Evolutionary conservation across 139 green algal genomes (phyloP).

Genomic region (Volvox reticuliferus): DNA sequence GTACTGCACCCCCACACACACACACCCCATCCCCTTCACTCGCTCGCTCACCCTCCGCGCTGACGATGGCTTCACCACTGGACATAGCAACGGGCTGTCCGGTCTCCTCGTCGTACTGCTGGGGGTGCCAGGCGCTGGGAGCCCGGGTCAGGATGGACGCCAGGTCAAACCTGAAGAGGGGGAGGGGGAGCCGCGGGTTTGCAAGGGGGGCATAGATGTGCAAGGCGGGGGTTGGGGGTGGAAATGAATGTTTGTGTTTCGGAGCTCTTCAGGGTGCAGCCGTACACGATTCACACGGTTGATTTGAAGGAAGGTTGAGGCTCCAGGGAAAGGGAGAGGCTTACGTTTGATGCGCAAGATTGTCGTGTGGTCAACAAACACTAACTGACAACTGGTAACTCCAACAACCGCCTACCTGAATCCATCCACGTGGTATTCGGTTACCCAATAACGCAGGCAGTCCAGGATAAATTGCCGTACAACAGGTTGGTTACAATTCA

Average conservation of each 20-base stretch:
- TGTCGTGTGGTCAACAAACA: too few relatives aligned
- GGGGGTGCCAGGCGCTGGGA: slow-evolving; percentile 82
- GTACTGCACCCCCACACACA: background rate
- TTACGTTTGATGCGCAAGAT: too few relatives aligned
- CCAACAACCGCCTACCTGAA: slow-evolving; percentile 71
- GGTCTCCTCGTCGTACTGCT: slow-evolving; percentile 45
- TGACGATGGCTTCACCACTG: slow-evolving; percentile 11
- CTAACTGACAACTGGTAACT: background rate
- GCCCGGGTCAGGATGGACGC: slow-evolving; percentile 96
- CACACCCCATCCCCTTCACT: too few relatives aligned
- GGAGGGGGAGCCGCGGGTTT: background rate
- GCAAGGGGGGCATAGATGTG: background rate
- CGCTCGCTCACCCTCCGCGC: slow-evolving; percentile 16
- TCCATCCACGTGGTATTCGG: slow-evolving; percentile 92
- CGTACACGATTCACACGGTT: too few relatives aligned
- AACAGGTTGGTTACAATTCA: slow-evolving; percentile 99
- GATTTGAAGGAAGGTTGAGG: too few relatives aligned
- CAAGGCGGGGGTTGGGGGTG: background rate
- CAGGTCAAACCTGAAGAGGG: slow-evolving; percentile 92
- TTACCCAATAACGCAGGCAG: slow-evolving; percentile 96
- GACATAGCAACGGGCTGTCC: slow-evolving; percentile 35
- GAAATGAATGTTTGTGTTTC: background rate
- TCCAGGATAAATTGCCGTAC: slow-evolving; percentile 94
- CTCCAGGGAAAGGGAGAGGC: too few relatives aligned
- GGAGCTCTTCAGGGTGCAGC: too few relatives aligned